These are phyloP conservation scores for Exophiala sideris DNA, from an alignment of 2,329 filamentous ascomycete species.

Conservation along the genomic window DNA sequence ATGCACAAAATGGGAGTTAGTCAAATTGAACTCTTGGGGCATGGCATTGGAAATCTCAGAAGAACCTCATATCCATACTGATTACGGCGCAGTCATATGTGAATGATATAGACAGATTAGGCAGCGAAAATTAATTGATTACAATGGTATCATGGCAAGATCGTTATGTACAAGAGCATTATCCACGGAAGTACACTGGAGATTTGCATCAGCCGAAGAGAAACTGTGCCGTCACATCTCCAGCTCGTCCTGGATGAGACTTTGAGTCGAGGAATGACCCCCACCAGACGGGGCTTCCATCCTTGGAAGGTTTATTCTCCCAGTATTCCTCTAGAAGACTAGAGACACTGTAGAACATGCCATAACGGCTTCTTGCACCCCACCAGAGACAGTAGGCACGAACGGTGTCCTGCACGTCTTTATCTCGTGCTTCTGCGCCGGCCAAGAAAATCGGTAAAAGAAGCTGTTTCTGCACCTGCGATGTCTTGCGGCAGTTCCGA, in stretches of 20 bases:
- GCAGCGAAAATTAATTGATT: too few relatives aligned
- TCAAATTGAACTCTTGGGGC: not conserved
- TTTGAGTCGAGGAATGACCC: slow-evolving; percentile 5
- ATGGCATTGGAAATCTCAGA: not conserved
- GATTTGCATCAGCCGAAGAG: slow-evolving; percentile 7
- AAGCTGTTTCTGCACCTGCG: not conserved
- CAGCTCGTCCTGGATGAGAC: not conserved
- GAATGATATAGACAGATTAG: not conserved
- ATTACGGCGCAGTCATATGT: not conserved
- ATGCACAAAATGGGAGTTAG: not conserved
- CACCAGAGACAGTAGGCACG: not conserved
- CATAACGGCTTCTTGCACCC: not conserved
- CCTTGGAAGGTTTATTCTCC: not conserved
- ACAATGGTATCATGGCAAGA: too few relatives aligned
- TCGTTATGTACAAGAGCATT: too few relatives aligned
- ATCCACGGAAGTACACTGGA: too few relatives aligned
- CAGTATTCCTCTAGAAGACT: not conserved
- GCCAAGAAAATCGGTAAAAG: not conserved
- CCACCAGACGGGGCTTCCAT: slow-evolving; percentile 1
- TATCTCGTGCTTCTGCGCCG: not conserved
- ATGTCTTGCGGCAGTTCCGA: not conserved
- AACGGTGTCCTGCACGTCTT: not conserved
- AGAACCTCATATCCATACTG: not conserved
- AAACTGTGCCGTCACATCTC: slow-evolving; percentile 3
- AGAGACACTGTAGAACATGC: not conserved